A percentile compares a stretch with the other conserved stretches of the same genome.
Conservation (phyloP, 768 basidiomycete species). For the Clitopilus hobsonii region DNA sequence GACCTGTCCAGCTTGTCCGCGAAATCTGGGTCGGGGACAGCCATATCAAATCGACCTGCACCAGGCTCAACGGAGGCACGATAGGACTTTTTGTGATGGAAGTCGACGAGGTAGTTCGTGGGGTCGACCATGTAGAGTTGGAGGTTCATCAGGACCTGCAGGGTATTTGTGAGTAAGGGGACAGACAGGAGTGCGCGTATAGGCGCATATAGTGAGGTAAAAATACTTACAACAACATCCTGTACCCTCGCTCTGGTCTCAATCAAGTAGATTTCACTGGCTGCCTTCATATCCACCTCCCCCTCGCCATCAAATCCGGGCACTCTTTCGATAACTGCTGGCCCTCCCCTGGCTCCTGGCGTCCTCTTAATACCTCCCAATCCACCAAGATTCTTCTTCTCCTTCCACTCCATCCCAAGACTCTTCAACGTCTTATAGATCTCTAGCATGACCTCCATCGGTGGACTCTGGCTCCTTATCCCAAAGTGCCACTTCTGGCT, state of each 20-base stretch:
- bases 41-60: conserved; percentile 71
- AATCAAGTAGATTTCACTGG: conserved; percentile 84
- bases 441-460: conserved; percentile 99
- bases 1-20: conserved; percentile 54
- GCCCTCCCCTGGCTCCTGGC: conserved; percentile 19
- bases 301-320: conserved; percentile 56
- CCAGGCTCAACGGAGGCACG: conserved; percentile 62
- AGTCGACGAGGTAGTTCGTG: conserved; percentile 96
- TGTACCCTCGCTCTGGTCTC: conserved; percentile 89
- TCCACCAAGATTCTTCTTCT: conserved; percentile 76
- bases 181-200: background rate
- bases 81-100: conserved; percentile 96
- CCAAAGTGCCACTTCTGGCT: conserved; percentile 98
- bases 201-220: background rate
- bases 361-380: conserved; percentile 49
- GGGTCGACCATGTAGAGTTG: conserved; percentile 96
- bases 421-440: conserved; percentile 90
- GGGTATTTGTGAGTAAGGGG: conserved; percentile 2
- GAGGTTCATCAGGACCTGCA: conserved; percentile 91
- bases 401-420: conserved; percentile 96
- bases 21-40: conserved; percentile 38
- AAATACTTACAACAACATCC: conserved; percentile 77
- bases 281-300: conserved; percentile 60
- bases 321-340: conserved; percentile 54
- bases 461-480: conserved; percentile 88